These are phyloP conservation scores for Aspergillus phoenicis DNA, from an alignment of 2,329 filamentous ascomycete species.

Conservation along the genomic window DNA sequence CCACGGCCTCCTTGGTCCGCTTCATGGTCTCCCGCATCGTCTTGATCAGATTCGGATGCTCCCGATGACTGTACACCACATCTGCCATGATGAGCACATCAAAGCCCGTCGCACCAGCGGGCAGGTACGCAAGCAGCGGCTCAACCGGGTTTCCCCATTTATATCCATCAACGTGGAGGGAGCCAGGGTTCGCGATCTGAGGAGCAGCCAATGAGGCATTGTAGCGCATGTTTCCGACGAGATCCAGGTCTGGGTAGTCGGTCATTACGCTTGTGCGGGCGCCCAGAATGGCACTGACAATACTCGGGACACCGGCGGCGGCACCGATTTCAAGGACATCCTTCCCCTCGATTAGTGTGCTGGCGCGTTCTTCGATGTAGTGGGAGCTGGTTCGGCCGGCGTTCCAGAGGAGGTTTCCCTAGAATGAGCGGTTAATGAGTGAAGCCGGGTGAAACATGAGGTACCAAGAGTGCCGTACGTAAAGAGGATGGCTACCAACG, in stretches of 20 bases:
- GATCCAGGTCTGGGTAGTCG: conserved; percentile 82
- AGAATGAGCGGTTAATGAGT: conserved; percentile 13
- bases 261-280: conserved; percentile 74
- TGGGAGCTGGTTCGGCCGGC: conserved; percentile 75
- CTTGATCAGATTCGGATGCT: conserved; percentile 75
- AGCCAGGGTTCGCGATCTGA: conserved; percentile 43
- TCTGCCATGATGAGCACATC: conserved; percentile 86
- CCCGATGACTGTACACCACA: conserved; percentile 85
- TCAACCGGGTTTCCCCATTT: conserved; percentile 75
- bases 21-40: conserved; percentile 71
- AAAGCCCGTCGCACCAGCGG: conserved; percentile 54
- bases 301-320: conserved; percentile 79
- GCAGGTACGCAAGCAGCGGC: conserved; percentile 62
- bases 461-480: conserved; percentile 55
- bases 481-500: conserved; percentile 83
- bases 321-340: conserved; percentile 88
- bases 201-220: conserved; percentile 67
- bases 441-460: background rate
- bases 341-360: conserved; percentile 61
- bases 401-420: conserved; percentile 90
- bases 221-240: conserved; percentile 76
- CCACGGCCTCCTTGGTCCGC: conserved; percentile 58
- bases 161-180: conserved; percentile 68
- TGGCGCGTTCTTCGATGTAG: conserved; percentile 73
- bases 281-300: conserved; percentile 73